Base-by-base conservation (phyloP, 148 eudicot species). In the Amaranthus palmeri region DNA sequence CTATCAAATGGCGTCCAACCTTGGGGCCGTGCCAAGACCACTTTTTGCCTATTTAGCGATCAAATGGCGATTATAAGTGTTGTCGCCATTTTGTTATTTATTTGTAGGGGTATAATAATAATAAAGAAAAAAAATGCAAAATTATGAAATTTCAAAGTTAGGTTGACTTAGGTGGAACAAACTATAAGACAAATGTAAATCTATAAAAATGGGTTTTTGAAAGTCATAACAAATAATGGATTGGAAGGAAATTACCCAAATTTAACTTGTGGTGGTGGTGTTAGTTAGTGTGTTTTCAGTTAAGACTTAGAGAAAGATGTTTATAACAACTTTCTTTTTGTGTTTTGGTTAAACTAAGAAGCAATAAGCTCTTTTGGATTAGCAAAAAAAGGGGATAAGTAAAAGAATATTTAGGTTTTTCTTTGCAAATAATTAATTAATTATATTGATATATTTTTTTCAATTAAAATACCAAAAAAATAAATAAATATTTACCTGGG, bases 111-210 rank as follows among this genome's bases (percentile, higher is more conserved):
- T 25, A 25, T 25, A 25, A 25, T 25, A 2, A 25, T 25, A n/a
- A 47, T 42, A 45, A 56, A 62, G 3, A 51, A 52, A n/a, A 52
- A 67, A 9, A 65, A 14, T 18, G 3, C 3, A 52, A 1, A 5
- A 53, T 42, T 59, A 36, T 54, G 47, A 45, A 25, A 75, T 76
- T 66, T 84, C 85, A 84, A 88, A 79, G 83, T 84, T 91, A 86
- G 92, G 88, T 90, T 63, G 54, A 81, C 76, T 87, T 90, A 82
- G 98, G 92, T 91, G 82, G 74, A 89, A 87, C 98, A 80, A 88
- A 80, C 73, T 62, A 47, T 10, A 51, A 60, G 73, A 80, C 73
- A 50, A 65, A 61, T 69, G 52, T 18, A 54, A 46, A 40, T 5
- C 3, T 47, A 51, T 40, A 11, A 44, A 50, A 49, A 4, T 8